phyloP scores from a whole-genome alignment of 2,329 filamentous ascomycete species.

The Graphium sp. region DNA sequence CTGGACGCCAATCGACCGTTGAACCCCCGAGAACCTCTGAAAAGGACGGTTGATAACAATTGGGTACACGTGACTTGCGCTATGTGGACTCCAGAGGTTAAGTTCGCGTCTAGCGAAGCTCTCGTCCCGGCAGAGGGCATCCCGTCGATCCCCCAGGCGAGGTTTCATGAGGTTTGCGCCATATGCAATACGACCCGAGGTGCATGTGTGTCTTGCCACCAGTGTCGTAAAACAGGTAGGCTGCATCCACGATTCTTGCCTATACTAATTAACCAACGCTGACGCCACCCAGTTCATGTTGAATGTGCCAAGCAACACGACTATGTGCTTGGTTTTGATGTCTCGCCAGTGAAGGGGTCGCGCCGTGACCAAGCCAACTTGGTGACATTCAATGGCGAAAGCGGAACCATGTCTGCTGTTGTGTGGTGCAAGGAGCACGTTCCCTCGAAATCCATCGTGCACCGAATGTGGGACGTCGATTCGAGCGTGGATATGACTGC shows the following conservation, averaged over 20 bases:
- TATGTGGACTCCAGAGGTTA: slow-evolving; percentile 80
- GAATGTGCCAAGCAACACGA: slow-evolving; percentile 77
- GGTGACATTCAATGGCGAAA: slow-evolving; percentile 66
- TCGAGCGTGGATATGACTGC: slow-evolving; percentile 59
- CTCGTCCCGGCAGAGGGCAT: slow-evolving; percentile 84
- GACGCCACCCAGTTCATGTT: slow-evolving; percentile 50
- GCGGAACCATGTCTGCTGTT: slow-evolving; percentile 65
- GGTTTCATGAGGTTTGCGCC: slow-evolving; percentile 67
- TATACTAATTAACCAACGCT: slow-evolving; percentile 3
- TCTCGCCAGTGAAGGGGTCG: slow-evolving; percentile 78
- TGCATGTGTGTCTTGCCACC: slow-evolving; percentile 72
- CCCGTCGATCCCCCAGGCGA: slow-evolving; percentile 55
- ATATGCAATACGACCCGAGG: slow-evolving; percentile 59
- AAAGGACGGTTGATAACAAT: slow-evolving; percentile 89
- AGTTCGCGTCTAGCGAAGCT: slow-evolving; percentile 71
- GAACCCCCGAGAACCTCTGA: slow-evolving; percentile 77
- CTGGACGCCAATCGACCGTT: slow-evolving; percentile 68
- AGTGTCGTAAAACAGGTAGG: slow-evolving; percentile 42
- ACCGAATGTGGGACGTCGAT: slow-evolving; percentile 63
- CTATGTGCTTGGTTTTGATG: slow-evolving; percentile 77
- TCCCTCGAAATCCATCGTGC: slow-evolving; percentile 53
- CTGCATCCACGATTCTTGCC: slow-evolving; percentile 9
- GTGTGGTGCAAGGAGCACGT: slow-evolving; percentile 87
- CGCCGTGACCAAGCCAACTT: slow-evolving; percentile 66
- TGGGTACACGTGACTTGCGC: slow-evolving; percentile 96